A percentile compares a stretch with the other conserved stretches of the same genome.
Conservation (phyloP, 306 rosid species). For the Vicia sativa region DNA sequence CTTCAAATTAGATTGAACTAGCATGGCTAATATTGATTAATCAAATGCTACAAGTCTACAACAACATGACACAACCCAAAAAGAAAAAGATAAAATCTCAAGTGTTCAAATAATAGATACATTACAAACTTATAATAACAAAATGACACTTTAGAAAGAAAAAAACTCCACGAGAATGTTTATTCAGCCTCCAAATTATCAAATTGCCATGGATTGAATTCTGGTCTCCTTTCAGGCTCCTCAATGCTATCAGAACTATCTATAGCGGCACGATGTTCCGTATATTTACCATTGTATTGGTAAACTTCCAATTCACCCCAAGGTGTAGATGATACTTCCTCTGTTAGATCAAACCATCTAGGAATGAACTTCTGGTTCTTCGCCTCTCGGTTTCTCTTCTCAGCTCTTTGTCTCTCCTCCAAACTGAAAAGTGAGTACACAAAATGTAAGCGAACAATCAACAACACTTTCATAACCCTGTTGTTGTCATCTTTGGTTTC, state of each 20-base stretch:
- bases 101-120: slow-evolving; percentile 34
- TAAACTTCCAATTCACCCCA: slow-evolving; percentile 87
- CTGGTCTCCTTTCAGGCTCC: slow-evolving; percentile 46
- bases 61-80: slow-evolving; percentile 6
- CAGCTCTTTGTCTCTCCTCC: slow-evolving; percentile 86
- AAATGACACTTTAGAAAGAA: neutral
- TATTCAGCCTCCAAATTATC: slow-evolving; percentile 50
- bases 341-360: slow-evolving; percentile 74
- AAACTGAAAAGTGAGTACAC: slow-evolving; percentile 48
- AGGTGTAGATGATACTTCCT: slow-evolving; percentile 66
- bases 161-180: slow-evolving; percentile 36
- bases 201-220: slow-evolving; percentile 84
- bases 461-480: neutral
- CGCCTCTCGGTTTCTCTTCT: slow-evolving; percentile 67
- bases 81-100: slow-evolving; percentile 11
- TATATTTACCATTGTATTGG: slow-evolving; percentile 69
- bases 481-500: slow-evolving; percentile 11
- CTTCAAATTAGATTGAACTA: slow-evolving; percentile 22
- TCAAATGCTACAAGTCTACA: slow-evolving; percentile 35
- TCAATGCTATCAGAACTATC: slow-evolving; percentile 52
- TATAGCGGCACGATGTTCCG: slow-evolving; percentile 54
- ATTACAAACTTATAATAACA: slow-evolving; percentile 37
- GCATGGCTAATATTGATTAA: slow-evolving; percentile 22
- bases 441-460: slow-evolving; percentile 28
- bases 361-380: slow-evolving; percentile 60